Evolutionary conservation across 129 eudicot species (phyloP).

Genomic region (Helianthus tuberosus): DNA sequence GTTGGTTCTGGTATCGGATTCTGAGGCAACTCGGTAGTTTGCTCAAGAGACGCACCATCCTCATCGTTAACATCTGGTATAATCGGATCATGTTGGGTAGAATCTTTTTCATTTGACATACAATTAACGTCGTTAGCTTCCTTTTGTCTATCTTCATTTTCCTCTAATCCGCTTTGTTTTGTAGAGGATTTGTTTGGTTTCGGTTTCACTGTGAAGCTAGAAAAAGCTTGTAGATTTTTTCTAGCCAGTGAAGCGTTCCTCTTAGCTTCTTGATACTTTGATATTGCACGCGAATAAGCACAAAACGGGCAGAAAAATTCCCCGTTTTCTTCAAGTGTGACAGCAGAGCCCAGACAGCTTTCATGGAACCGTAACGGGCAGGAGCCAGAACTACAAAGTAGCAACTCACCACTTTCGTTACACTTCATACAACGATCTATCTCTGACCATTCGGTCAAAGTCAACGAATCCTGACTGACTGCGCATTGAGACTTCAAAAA

Average conservation of each 20-base stretch:
- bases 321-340: constrained; percentile 50
- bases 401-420: constrained; percentile 55
- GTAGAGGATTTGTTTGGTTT: constrained; percentile 15
- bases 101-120: constrained; percentile 24
- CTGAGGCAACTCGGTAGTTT: constrained; percentile 25
- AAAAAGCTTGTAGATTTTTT: constrained; percentile 55
- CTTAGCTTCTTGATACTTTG: constrained; percentile 57
- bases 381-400: constrained; percentile 58
- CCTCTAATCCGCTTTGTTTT: constrained; percentile 18
- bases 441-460: constrained; percentile 42
- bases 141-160: constrained; percentile 18
- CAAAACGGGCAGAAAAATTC: constrained; percentile 80
- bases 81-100: constrained; percentile 29
- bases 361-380: constrained; percentile 73
- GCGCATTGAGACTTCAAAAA: constrained; percentile 50
- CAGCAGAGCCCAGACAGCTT: constrained; percentile 57
- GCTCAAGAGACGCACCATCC: constrained; percentile 1
- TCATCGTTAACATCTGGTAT: constrained; percentile 15
- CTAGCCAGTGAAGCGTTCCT: constrained; percentile 52
- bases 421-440: constrained; percentile 67
- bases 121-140: constrained; percentile 13
- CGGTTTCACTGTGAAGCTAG: constrained; percentile 24
- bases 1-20: constrained; percentile 28
- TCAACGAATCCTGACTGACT: constrained; percentile 47
- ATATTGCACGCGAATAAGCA: constrained; percentile 67